These are phyloP conservation scores for Cucurbita argyrosperma DNA, from an alignment of 306 rosid genomes.

Conservation along the genomic window DNA sequence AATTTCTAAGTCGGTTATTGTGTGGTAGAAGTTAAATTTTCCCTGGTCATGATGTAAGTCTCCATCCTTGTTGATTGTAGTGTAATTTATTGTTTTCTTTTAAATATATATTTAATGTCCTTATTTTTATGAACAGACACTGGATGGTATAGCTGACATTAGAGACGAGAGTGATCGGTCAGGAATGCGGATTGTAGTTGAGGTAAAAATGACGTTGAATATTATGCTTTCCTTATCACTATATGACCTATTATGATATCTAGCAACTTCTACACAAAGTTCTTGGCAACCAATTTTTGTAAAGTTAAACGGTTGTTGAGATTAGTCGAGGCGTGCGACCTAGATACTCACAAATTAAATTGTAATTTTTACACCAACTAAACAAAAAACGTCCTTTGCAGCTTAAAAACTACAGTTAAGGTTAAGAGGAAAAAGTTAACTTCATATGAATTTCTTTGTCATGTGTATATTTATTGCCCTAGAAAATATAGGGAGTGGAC, in stretches of 20 bases:
- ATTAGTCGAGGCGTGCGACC: background rate
- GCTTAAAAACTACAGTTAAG: background rate
- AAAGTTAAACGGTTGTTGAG: background rate
- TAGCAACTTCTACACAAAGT: background rate
- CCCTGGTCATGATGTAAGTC: background rate
- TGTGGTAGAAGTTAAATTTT: background rate
- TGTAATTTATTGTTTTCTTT: background rate
- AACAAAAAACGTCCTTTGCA: background rate
- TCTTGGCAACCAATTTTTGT: background rate
- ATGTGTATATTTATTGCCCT: background rate
- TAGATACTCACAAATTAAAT: background rate
- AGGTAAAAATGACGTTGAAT: conserved; percentile 29
- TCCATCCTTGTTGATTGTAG: background rate
- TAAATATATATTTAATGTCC: background rate
- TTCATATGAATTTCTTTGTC: background rate
- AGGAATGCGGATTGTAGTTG: conserved; percentile 93
- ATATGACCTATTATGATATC: background rate
- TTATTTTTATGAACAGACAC: conserved; percentile 29
- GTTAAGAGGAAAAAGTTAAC: background rate
- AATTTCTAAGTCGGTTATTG: background rate
- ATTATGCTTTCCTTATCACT: background rate
- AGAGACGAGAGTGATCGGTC: conserved; percentile 95
- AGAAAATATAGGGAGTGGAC: background rate
- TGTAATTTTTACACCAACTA: background rate
- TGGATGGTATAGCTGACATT: conserved; percentile 86